Base-by-base conservation (phyloP, 1,139 yeast species). In the Suhomyces atakaporum region DNA sequence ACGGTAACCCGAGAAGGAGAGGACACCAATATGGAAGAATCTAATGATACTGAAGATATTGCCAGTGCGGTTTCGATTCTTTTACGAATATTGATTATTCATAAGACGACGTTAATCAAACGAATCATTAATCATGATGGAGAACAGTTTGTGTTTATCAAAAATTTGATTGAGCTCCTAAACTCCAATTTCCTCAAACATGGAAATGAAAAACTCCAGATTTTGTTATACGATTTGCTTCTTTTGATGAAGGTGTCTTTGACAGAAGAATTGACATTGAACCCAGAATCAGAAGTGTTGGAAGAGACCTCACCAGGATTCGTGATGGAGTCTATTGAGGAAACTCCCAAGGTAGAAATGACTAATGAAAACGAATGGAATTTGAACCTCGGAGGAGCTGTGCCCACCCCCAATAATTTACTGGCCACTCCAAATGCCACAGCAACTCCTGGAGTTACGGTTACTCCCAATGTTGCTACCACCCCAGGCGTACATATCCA, bases 141-240 rank as follows among this genome's bases (percentile, higher is more conserved):
- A n/a, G 69, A 54, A 43, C 60, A 53, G 42, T 60, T 69, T 32
- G 50, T 53, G 3, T 69, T 77, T 39, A 55, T 75, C 29, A 54
- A 57, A 35, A 76, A 75, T 36, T 58, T 81, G 48, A 66, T 73
- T 16, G 60, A 60, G 5, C 51, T 83, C 7, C 63, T 79, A 39
- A 65, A 69, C 26, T 68, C 77, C 6, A 53, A 59, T 4, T 62
- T 69, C 20, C 59, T 79, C 37, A 36, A 50, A 1, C 35, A 63
- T 3, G 62, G 59, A 24, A 70, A 71, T 47, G 75, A 77, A 32
- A 76, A 76, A 44, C 54, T 83, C 42, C 76, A 75, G 47, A 76
- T 83, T 36, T 60, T 83, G 44, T 60, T 83, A 2, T 81, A 81
- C 49, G 92, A 84, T 53, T 66, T 83, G 29, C 58, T 83, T 26